Base-by-base conservation (phyloP, 2,329 filamentous ascomycete genomes). In the Clonostachys sp. region DNA sequence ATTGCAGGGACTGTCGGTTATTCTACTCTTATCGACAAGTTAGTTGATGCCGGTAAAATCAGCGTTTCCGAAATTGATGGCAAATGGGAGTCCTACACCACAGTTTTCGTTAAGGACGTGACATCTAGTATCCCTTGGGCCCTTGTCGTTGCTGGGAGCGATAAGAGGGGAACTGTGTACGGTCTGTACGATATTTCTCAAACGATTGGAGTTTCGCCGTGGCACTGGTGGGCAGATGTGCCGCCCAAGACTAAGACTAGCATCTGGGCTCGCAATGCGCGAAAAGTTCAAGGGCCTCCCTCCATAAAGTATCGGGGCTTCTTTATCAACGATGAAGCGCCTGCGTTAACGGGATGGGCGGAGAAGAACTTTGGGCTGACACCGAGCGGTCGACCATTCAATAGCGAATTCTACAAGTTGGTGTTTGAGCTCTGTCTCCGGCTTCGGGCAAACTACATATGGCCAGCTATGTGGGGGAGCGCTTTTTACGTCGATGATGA, bases 171-270 rank as follows among this genome's bases (percentile, higher is more conserved):
- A n/a, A 80, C 81, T 3, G 86, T 89, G 48, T 89, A 78, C 55
- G 85, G 85, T 12, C 68, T 87, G 17, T 89, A 89, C 65, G 83
- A 85, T 54, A 62, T 89, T 39, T 86, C 81, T 20, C 84, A 88
- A 62, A 83, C 88, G 59, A 87, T 88, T 46, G 85, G 85, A 34
- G 83, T 89, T 9, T 86, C 81, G 34, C 86, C 85, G 39, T 87
- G 83, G 83, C 78, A 86, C 64, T 86, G 77, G 70, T 86, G 80
- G 73, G 82, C 84, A 6, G 84, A 87, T 57, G 78, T 83, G 1
- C 73, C 81, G 1, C 58, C 75, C 2, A 72, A 74, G 45, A 65
- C 71, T 49, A 73, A 77, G 51, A 61, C 68, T 18, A 67, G 71
- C 8, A 77, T 87, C 47, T 85, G 77, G 52, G 77, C 78, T 12